phyloP scores from a whole-genome alignment of 1,284 basidiomycete genomes.

The Anthracocystis setariae region DNA sequence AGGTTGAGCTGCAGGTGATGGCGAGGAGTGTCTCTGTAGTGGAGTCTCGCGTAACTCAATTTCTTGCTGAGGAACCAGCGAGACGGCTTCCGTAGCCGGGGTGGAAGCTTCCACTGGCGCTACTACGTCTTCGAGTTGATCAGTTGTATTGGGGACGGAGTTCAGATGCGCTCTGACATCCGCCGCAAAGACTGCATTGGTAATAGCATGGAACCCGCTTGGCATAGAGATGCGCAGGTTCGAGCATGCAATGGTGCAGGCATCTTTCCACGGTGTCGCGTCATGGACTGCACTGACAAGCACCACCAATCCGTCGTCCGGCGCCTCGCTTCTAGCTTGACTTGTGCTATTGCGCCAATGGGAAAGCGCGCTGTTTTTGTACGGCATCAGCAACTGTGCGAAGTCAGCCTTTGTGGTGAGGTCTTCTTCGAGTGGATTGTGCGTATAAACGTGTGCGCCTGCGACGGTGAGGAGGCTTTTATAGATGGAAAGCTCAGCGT shows the following conservation, averaged over 20 bases:
- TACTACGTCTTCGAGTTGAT: constrained; percentile 3
- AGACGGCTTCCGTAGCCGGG: neutral
- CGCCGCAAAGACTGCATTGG: constrained; percentile 29
- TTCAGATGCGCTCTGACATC: constrained; percentile 44
- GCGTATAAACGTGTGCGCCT: constrained; percentile 33
- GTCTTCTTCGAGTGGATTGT: constrained; percentile 29
- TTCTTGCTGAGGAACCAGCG: neutral
- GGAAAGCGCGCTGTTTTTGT: constrained; percentile 44
- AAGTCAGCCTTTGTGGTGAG: constrained; percentile 43
- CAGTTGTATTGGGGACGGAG: constrained; percentile 14
- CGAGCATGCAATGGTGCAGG: constrained; percentile 33
- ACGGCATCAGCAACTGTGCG: constrained; percentile 45
- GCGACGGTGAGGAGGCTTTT: constrained; percentile 28
- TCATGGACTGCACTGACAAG: constrained; percentile 27
- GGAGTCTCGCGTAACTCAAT: neutral
- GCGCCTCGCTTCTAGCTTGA: constrained; percentile 38
- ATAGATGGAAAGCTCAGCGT: constrained; percentile 39
- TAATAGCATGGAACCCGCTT: constrained; percentile 38
- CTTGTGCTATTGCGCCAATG: constrained; percentile 40
- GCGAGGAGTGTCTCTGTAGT: neutral
- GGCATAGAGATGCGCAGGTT: constrained; percentile 49
- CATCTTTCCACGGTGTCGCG: constrained; percentile 24
- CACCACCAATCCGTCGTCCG: constrained; percentile 51
- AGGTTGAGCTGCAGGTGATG: neutral
- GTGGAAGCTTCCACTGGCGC: neutral